Conservation (phyloP, 306 rosid genomes). For the Ochetophila trinervis region DNA sequence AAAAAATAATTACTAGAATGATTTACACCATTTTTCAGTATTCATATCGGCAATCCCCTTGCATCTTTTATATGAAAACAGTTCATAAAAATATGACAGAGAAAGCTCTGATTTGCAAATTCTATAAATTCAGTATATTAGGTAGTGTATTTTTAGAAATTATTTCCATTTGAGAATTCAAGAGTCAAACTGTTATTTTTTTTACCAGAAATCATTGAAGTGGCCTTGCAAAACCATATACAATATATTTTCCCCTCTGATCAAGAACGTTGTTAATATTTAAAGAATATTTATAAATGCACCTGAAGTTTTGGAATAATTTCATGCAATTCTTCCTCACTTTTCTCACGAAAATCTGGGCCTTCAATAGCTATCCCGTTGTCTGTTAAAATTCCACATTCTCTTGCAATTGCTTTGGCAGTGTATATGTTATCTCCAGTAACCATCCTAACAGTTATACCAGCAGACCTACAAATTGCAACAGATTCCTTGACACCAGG, state of each 20-base stretch:
- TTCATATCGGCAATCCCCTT: too few species aligned
- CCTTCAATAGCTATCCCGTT: constrained; percentile 93
- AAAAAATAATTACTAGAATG: too few species aligned
- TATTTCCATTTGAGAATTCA: not conserved
- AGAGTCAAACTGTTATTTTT: not conserved
- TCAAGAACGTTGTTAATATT: constrained; percentile 11
- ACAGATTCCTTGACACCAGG: constrained; percentile 94
- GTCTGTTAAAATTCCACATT: constrained; percentile 89
- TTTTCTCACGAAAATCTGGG: constrained; percentile 79
- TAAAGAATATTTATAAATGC: constrained; percentile 10
- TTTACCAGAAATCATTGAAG: not conserved
- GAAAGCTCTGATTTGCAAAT: constrained; percentile 6
- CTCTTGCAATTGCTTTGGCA: constrained; percentile 97
- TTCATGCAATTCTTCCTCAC: constrained; percentile 54
- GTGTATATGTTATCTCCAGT: constrained; percentile 96
- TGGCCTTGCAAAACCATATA: not conserved
- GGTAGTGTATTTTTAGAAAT: not conserved
- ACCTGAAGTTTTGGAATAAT: constrained; percentile 91
- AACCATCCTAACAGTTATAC: constrained; percentile 89
- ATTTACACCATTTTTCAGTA: too few species aligned
- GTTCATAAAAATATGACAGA: not conserved
- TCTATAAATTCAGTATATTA: constrained; percentile 3
- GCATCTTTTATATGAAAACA: too few species aligned
- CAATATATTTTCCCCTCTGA: not conserved
- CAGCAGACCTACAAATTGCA: constrained; percentile 90